Percentiles rank a stretch among this genome's conserved stretches.
Evolutionary conservation across 192 early-diverging fungal species (phyloP).

Genomic region (Coemansia javaensis): DNA sequence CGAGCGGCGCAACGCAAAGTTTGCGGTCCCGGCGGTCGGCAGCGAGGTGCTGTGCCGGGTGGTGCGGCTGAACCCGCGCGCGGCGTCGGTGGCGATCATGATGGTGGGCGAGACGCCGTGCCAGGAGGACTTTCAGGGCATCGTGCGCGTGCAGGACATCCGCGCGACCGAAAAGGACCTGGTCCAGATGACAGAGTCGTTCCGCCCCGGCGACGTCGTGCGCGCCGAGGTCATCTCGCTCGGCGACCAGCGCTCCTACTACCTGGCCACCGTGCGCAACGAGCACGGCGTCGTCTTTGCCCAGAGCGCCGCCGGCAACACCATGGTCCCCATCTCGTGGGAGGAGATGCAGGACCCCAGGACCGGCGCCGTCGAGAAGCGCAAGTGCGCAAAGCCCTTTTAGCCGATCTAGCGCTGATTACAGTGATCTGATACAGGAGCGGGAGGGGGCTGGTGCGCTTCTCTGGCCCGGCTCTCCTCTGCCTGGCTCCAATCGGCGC

Average conservation of each 20-base stretch:
- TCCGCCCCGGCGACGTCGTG: conserved; percentile 92
- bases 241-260: conserved; percentile 88
- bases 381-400: conserved; percentile 94
- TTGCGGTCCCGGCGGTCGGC: conserved; percentile 70
- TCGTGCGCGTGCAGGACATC: conserved; percentile 90
- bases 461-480: no score
- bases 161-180: conserved; percentile 92
- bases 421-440: no score
- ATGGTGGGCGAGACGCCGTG: conserved; percentile 76
- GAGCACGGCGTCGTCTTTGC: conserved; percentile 94
- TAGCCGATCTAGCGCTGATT: conserved; percentile 14
- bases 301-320: conserved; percentile 71
- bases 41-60: conserved; percentile 79
- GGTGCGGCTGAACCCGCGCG: conserved; percentile 80
- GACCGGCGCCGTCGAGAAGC: conserved; percentile 73
- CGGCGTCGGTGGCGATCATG: conserved; percentile 87
- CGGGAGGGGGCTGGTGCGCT: no score
- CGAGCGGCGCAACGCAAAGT: conserved; percentile 59
- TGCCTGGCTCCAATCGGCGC: no score
- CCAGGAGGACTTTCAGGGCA: conserved; percentile 84
- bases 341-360: conserved; percentile 97
- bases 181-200: conserved; percentile 85
- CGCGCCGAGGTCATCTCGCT: conserved; percentile 81
- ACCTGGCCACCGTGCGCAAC: conserved; percentile 86
- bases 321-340: conserved; percentile 95